These are phyloP conservation scores for Aspergillus persii DNA, from an alignment of 2,329 filamentous ascomycete species.

Conservation along the genomic window DNA sequence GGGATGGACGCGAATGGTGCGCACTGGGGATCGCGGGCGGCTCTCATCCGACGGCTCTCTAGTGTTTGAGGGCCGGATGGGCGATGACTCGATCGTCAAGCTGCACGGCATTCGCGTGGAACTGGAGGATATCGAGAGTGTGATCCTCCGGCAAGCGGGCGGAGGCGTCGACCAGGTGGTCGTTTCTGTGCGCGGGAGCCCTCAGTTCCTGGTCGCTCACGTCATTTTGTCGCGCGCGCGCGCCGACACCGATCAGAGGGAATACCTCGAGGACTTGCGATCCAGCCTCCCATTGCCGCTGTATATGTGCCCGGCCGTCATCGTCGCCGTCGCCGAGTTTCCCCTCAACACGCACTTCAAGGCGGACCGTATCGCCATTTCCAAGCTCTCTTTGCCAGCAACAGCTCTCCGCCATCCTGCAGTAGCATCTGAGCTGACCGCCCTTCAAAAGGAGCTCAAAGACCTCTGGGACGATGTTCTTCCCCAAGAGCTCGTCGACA, in stretches of 20 bases:
- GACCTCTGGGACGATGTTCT: not conserved
- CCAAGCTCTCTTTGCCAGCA: constrained; percentile 21
- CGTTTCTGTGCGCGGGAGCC: not conserved
- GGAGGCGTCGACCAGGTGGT: constrained; percentile 10
- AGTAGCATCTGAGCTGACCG: not conserved
- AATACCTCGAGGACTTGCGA: constrained; percentile 25
- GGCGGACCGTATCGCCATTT: constrained; percentile 20
- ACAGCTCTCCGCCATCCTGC: not conserved
- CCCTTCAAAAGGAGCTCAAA: not conserved
- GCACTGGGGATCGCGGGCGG: constrained; percentile 29
- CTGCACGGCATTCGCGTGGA: constrained; percentile 41
- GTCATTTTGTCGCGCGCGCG: not conserved
- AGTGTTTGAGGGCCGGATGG: constrained; percentile 24
- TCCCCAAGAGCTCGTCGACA: not conserved
- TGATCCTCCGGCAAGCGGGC: constrained; percentile 23
- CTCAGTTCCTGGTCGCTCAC: not conserved
- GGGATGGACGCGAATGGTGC: constrained; percentile 17
- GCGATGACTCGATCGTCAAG: constrained; percentile 26
- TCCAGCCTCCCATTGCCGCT: constrained; percentile 30
- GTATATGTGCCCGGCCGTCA: constrained; percentile 35
- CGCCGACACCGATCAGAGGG: not conserved
- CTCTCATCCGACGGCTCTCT: constrained; percentile 26
- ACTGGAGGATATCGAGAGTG: constrained; percentile 43
- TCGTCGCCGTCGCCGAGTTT: constrained; percentile 21
- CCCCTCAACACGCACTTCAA: constrained; percentile 28